Percentiles rank a stretch among this genome's conserved stretches.
phyloP scores from a whole-genome alignment of 108 stramenopile genomes.

The Stephanodiscus minutulus region DNA sequence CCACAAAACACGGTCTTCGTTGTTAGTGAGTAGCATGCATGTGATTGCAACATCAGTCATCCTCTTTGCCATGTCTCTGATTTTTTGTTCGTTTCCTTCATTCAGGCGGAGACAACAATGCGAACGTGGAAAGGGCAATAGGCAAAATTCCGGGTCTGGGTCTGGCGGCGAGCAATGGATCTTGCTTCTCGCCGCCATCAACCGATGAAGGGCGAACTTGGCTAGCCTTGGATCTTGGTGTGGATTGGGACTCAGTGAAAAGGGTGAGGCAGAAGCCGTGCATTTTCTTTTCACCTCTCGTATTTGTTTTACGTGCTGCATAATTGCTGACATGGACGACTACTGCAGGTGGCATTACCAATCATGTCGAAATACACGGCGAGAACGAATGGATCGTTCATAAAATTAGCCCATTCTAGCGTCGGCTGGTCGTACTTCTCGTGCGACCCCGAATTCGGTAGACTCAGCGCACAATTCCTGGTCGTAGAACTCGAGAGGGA shows the following conservation, averaged over 20 bases:
- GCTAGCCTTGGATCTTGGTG: constrained; percentile 56
- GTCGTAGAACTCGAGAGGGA: constrained; percentile 62
- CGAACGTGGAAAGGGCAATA: constrained; percentile 47
- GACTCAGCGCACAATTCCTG: constrained; percentile 66
- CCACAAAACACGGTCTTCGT: constrained; percentile 62
- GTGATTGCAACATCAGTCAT: not conserved
- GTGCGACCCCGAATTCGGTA: constrained; percentile 83
- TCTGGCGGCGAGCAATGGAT: constrained; percentile 63
- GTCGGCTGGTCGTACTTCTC: constrained; percentile 75
- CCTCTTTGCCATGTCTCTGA: not conserved
- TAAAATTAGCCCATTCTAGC: constrained; percentile 50
- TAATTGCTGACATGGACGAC: not conserved
- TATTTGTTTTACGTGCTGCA: not conserved
- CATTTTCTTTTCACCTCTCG: not conserved
- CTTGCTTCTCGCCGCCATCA: constrained; percentile 51
- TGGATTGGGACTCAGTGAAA: constrained; percentile 58
- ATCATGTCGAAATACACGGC: constrained; percentile 70
- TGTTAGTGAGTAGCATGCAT: constrained; percentile 26
- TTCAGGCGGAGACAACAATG: constrained; percentile 36
- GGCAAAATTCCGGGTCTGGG: constrained; percentile 51
- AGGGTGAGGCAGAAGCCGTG: not conserved
- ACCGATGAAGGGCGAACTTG: constrained; percentile 19
- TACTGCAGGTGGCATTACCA: constrained; percentile 46
- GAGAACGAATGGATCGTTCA: constrained; percentile 55
- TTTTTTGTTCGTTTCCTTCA: not conserved